These are phyloP conservation scores for Kluyveromyces dobzhanskii DNA, from an alignment of 805 yeast genomes.

Conservation along the genomic window DNA sequence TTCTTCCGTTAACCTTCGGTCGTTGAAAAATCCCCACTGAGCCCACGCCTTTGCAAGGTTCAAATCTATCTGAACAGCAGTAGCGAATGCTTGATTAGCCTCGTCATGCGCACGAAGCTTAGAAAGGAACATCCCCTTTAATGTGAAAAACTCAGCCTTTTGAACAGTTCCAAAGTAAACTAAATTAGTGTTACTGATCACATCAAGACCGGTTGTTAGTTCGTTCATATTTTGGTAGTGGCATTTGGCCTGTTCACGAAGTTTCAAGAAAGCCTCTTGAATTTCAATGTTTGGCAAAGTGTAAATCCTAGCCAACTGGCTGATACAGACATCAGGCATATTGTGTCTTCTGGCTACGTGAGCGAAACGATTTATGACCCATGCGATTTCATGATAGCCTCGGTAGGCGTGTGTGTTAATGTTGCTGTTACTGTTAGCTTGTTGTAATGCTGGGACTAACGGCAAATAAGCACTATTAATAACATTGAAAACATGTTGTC, in stretches of 20 bases:
- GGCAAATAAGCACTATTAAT: conserved; percentile 93
- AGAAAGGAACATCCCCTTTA: conserved; percentile 96
- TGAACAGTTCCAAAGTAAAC: conserved; percentile 96
- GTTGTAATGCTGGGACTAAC: conserved; percentile 76
- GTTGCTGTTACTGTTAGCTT: conserved; percentile 54
- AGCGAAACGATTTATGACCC: conserved; percentile 97
- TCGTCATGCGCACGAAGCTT: conserved; percentile 85
- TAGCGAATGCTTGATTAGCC: conserved; percentile 96
- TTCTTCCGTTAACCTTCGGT: conserved; percentile 73
- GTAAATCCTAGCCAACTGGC: conserved; percentile 86
- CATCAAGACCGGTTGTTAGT: conserved; percentile 90
- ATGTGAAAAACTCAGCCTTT: conserved; percentile 94
- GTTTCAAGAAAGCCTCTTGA: conserved; percentile 92
- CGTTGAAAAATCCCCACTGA: conserved; percentile 97
- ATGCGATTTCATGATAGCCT: conserved; percentile 97
- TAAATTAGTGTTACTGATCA: conserved; percentile 89
- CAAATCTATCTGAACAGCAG: conserved; percentile 93
- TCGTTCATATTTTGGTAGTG: conserved; percentile 90
- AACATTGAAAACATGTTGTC: conserved; percentile 96
- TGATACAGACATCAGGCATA: conserved; percentile 94
- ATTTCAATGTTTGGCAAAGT: conserved; percentile 96
- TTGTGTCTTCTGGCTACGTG: conserved; percentile 96
- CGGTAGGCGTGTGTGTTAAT: conserved; percentile 92
- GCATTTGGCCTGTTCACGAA: conserved; percentile 96
- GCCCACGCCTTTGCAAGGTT: conserved; percentile 98